Base-by-base conservation (phyloP, 257 asterid species). In the Jacaranda copaia region DNA sequence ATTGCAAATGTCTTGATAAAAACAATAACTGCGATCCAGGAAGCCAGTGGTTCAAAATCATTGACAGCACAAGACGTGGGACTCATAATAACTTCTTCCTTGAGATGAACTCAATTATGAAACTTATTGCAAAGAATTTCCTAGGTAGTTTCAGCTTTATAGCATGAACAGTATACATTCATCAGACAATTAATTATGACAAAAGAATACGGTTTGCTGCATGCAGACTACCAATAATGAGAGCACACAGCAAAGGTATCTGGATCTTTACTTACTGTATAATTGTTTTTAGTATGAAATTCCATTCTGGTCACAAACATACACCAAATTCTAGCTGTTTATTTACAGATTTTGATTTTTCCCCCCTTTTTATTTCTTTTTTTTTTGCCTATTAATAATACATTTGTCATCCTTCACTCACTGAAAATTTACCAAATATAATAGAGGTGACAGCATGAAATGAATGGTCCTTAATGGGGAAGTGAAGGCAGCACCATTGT, bases 31-130 rank as follows among this genome's bases (percentile, higher is more conserved):
- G 98, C 20, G 97, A 96, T 45, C 98, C 99, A 0, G 95, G 81
- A 66, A 96, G 95, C 81, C 98, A 96, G 87, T 93, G 99, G 99
- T 93, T 93, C 93, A 96, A 89, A 74, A 83, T 96, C 5, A 84
- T 89, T n/a, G 85, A 93, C 72, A 92, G 97, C 88, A 90, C 96
- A 39, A 85, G 97, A 85, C 12, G 42, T 32, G 87, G 78, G 76
- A 76, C 77, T 36, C 70, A 71, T 10, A 59, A 69, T 40, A 81
- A 51, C 52, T 79, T 77, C 45, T 52, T 75, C 43, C 69, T 4
- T 0, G 81, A 73, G 72, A 74, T 85, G 51, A 68, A 49, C 63
- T 82, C 95, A 3, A 51, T 81, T 40, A 76, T 77, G 49, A 79
- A 77, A 69, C 40, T 62, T 45, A 72, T 88, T 15, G 88, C 78